Percentiles rank a stretch among this genome's conserved stretches.
These are phyloP conservation scores for Theobroma cacao DNA, from an alignment of 345 rosid species.

Conservation along the genomic window DNA sequence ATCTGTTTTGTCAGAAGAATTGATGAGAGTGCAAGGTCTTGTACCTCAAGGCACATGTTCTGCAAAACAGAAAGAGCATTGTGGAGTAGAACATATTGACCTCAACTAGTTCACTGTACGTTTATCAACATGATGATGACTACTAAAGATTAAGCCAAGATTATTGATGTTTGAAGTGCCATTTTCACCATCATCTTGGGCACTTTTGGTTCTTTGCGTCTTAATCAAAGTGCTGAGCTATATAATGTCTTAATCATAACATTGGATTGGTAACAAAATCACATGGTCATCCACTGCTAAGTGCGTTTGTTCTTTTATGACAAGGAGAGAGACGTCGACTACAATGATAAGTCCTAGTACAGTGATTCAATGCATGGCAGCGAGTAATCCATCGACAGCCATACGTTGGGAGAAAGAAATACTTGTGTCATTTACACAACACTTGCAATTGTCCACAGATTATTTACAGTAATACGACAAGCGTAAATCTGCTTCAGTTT, in stretches of 20 bases:
- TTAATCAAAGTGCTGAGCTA: not conserved
- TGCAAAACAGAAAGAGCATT: not conserved
- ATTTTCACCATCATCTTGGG: not conserved
- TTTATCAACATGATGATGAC: not conserved
- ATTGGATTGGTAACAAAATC: not conserved
- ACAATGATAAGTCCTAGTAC: not conserved
- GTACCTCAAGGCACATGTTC: not conserved
- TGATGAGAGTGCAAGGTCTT: not conserved
- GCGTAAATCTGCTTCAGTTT: not conserved
- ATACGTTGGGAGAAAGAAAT: not conserved
- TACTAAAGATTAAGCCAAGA: not conserved
- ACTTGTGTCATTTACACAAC: not conserved
- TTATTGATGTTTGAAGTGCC: not conserved
- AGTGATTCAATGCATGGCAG: not conserved
- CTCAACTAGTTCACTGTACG: not conserved
- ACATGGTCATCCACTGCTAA: not conserved
- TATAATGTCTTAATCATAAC: not conserved
- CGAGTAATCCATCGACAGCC: not conserved
- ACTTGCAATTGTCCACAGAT: conserved; percentile 20
- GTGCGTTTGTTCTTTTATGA: not conserved
- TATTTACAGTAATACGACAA: conserved; percentile 11
- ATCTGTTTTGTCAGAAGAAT: too few species aligned
- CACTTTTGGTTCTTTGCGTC: not conserved
- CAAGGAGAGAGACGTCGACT: not conserved
- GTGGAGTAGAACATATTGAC: not conserved